These are phyloP conservation scores for Pseudocercospora crystallina DNA, from an alignment of 2,329 filamentous ascomycete species.

Conservation along the genomic window DNA sequence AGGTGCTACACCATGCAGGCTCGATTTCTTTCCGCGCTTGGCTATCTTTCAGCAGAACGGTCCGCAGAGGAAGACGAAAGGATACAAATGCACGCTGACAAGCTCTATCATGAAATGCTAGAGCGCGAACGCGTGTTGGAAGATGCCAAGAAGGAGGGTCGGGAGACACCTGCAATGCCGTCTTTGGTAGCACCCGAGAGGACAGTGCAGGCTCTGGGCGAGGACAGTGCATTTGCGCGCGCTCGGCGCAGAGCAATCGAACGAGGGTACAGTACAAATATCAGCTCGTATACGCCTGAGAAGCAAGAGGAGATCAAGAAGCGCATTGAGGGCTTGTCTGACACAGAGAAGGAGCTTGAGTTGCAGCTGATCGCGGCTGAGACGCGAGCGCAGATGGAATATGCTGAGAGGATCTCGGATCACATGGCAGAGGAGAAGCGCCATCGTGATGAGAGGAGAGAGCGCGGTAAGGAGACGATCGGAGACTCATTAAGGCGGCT, in stretches of 20 bases:
- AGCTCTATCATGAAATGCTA: slow-evolving; percentile 82
- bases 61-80: slow-evolving; percentile 72
- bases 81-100: slow-evolving; percentile 92
- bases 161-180: slow-evolving; percentile 58
- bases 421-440: slow-evolving; percentile 58
- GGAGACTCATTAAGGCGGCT: slow-evolving; percentile 41
- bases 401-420: slow-evolving; percentile 57
- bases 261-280: slow-evolving; percentile 44
- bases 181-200: slow-evolving; percentile 48
- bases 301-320: slow-evolving; percentile 58
- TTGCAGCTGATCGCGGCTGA: slow-evolving; percentile 65
- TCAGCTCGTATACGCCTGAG: slow-evolving; percentile 55
- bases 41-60: slow-evolving; percentile 72
- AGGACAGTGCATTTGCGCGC: slow-evolving; percentile 32
- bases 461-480: slow-evolving; percentile 51
- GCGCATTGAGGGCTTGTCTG: slow-evolving; percentile 30
- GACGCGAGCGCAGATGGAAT: slow-evolving; percentile 59
- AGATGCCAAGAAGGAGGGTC: slow-evolving; percentile 61
- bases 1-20: slow-evolving; percentile 87
- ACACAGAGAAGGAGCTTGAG: slow-evolving; percentile 53
- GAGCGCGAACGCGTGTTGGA: slow-evolving; percentile 75
- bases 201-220: slow-evolving; percentile 30
- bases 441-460: slow-evolving; percentile 56
- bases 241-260: slow-evolving; percentile 27
- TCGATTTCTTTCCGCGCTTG: slow-evolving; percentile 86